These are phyloP conservation scores for Mycena vulgaris DNA, from an alignment of 768 basidiomycete genomes.

Conservation along the genomic window DNA sequence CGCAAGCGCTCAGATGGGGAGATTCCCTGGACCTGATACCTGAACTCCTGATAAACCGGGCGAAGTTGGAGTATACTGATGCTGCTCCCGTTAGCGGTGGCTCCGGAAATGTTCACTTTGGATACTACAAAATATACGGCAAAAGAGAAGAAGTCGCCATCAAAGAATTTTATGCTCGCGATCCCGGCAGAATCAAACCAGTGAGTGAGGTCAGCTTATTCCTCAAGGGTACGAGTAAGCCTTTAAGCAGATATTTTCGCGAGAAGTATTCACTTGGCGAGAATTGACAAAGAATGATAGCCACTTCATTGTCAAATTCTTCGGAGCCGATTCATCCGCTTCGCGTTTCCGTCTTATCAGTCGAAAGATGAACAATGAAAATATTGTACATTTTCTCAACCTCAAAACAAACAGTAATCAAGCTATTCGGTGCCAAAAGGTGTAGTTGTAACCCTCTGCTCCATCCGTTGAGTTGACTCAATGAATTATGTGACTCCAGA, in stretches of 20 bases:
- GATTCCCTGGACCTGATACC: background rate
- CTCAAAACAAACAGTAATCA: background rate
- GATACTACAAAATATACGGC: background rate
- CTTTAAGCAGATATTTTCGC: background rate
- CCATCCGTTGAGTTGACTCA: no score
- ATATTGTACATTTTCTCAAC: conserved; percentile 16
- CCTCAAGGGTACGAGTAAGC: background rate
- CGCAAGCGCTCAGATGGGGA: background rate
- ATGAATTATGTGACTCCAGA: background rate
- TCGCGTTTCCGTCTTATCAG: conserved; percentile 5
- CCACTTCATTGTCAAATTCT: conserved; percentile 13
- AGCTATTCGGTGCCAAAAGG: background rate
- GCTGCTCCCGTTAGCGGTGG: background rate
- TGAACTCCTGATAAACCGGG: background rate
- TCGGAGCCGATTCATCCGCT: background rate
- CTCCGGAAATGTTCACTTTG: background rate
- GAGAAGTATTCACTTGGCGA: conserved; percentile 11
- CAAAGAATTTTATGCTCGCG: conserved; percentile 1
- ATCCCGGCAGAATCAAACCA: background rate
- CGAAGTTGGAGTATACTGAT: background rate
- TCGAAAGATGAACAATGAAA: background rate
- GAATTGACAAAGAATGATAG: conserved; percentile 5
- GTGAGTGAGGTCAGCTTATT: background rate
- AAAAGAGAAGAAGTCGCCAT: conserved; percentile 1
- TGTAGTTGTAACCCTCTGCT: background rate